A percentile compares a stretch with the other conserved stretches of the same genome.
Conservation (phyloP, 441 rosid species). For the Eutrema salsugineum region DNA sequence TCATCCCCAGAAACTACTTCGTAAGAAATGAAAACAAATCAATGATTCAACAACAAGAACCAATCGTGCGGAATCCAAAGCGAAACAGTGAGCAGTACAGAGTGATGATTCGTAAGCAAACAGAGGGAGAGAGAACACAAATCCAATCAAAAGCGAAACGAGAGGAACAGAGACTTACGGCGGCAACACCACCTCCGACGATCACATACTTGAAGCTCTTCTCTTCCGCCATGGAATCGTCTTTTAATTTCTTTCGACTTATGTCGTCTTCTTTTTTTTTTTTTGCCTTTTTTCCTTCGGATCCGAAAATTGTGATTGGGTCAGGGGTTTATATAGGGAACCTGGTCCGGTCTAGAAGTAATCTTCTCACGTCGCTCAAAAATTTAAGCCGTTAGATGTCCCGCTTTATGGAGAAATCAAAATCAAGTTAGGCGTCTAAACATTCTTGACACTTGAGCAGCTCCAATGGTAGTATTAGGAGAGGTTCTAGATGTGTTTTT, state of each 20-base stretch:
- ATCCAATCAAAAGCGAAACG: neutral
- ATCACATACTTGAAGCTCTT: constrained; percentile 42
- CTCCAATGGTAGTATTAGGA: no score
- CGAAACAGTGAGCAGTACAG: constrained; percentile 13
- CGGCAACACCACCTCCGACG: constrained; percentile 47
- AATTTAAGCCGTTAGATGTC: neutral
- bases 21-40: neutral
- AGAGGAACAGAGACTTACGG: constrained; percentile 36
- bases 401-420: neutral
- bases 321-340: constrained; percentile 2
- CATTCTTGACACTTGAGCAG: constrained; percentile 29
- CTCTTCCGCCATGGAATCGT: constrained; percentile 32
- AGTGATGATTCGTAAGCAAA: neutral
- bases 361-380: constrained; percentile 12
- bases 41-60: neutral
- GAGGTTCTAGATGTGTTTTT: no score
- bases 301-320: constrained; percentile 14
- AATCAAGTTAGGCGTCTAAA: neutral
- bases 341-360: neutral
- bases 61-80: neutral
- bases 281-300: neutral
- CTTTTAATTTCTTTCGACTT: neutral
- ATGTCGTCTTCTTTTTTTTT: no score
- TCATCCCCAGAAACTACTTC: neutral
- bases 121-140: neutral